Percentiles rank a stretch among this genome's conserved stretches.
Evolutionary conservation across 805 yeast species (phyloP).

Genomic region (Starmerella stellata): DNA sequence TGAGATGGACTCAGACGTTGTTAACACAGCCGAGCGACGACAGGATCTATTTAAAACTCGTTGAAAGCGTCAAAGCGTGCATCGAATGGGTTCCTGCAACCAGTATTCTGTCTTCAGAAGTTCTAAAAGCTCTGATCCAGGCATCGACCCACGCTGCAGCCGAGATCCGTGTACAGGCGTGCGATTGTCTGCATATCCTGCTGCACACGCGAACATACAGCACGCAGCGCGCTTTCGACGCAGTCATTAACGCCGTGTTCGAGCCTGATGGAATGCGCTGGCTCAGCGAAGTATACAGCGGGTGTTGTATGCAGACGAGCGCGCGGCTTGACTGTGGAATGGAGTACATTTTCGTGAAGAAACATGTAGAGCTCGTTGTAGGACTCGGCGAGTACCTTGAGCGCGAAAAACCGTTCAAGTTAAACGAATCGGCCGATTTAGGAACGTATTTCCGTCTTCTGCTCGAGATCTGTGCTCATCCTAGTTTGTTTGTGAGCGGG

Average conservation of each 20-base stretch:
- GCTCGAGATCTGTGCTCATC: constrained; percentile 61
- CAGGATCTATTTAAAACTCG: constrained; percentile 28
- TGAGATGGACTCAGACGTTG: constrained; percentile 34
- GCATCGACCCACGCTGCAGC: constrained; percentile 28
- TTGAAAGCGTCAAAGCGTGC: constrained; percentile 75
- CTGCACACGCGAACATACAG: constrained; percentile 57
- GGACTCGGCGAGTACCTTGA: constrained; percentile 60
- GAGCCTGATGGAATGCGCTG: constrained; percentile 53
- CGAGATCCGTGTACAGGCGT: constrained; percentile 59
- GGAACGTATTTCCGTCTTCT: constrained; percentile 55
- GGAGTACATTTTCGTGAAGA: constrained; percentile 64
- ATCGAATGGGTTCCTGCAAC: constrained; percentile 79
- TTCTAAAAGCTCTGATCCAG: constrained; percentile 43
- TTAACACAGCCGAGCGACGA: constrained; percentile 16
- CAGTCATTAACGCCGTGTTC: constrained; percentile 64
- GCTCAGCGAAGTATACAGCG: constrained; percentile 40
- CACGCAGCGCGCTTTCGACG: constrained; percentile 48
- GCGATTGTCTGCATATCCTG: constrained; percentile 77
- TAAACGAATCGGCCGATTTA: constrained; percentile 41
- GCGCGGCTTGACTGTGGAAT: constrained; percentile 55
- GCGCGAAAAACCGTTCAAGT: constrained; percentile 22
- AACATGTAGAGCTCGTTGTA: constrained; percentile 84
- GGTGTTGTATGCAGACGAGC: constrained; percentile 7
- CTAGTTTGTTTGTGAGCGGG: constrained; percentile 77
- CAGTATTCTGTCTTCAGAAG: constrained; percentile 47